Conservation (phyloP, 139 green algal species). For the Micractinium sp. region DNA sequence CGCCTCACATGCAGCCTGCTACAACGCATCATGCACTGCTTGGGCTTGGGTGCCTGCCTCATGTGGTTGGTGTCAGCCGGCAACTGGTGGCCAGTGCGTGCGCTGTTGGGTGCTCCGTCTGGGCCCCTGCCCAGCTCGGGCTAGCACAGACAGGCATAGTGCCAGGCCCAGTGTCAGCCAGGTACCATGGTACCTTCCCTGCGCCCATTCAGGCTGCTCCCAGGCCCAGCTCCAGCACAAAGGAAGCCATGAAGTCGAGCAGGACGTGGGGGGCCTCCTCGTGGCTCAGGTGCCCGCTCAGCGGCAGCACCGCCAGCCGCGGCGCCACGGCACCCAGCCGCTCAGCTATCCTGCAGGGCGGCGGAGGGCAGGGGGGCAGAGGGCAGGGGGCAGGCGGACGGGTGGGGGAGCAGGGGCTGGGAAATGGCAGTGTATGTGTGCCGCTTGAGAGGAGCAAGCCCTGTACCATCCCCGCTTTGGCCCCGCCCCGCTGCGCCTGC, state of each 20-base stretch:
- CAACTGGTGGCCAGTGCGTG: too few species aligned
- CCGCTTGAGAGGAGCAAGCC: background rate
- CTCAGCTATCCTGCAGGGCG: conserved; percentile 10
- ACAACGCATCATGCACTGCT: too few species aligned
- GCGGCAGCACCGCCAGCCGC: conserved; percentile 55
- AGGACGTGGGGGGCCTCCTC: conserved; percentile 38
- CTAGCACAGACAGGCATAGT: too few species aligned
- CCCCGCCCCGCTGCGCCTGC: background rate
- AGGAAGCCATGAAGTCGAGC: conserved; percentile 16
- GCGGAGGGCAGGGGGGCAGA: background rate
- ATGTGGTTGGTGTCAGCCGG: too few species aligned
- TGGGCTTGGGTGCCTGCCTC: too few species aligned
- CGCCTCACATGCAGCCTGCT: too few species aligned
- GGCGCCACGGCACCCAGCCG: conserved; percentile 39
- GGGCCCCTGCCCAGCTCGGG: too few species aligned
- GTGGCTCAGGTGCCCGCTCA: conserved; percentile 80
- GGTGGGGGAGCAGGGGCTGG: background rate
- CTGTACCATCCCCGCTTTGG: background rate
- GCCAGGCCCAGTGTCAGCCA: too few species aligned
- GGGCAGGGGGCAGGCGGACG: background rate
- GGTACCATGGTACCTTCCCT: too few species aligned
- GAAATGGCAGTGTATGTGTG: background rate
- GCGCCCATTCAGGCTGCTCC: background rate
- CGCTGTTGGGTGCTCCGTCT: too few species aligned
- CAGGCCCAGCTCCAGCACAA: background rate